A percentile compares a stretch with the other conserved stretches of the same genome.
phyloP scores from a whole-genome alignment of 306 rosid genomes.

The Prosopis cineraria region DNA sequence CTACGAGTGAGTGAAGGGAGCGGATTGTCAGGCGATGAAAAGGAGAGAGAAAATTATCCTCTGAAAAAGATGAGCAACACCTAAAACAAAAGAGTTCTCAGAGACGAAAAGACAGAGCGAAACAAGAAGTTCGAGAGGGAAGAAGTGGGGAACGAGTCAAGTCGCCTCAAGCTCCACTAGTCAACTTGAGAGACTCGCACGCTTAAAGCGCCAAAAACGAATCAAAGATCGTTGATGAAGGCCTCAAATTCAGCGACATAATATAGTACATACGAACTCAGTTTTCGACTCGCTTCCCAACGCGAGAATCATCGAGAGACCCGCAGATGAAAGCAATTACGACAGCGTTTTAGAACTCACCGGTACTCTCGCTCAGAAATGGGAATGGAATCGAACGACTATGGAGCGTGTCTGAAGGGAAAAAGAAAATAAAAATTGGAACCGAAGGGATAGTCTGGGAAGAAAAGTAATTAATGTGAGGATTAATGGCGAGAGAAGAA shows the following conservation, averaged over 20 bases:
- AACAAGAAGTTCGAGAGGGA: not conserved
- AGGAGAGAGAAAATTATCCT: not conserved
- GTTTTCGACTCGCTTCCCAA: conserved; percentile 2
- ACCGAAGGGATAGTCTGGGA: not conserved
- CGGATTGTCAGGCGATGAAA: not conserved
- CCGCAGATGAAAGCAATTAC: conserved; percentile 9
- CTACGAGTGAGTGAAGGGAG: not conserved
- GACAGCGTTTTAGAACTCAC: conserved; percentile 16
- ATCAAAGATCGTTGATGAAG: not conserved
- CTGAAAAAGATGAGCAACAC: conserved; percentile 17
- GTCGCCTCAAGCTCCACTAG: conserved; percentile 34
- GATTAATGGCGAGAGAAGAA: not conserved
- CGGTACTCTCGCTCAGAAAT: not conserved
- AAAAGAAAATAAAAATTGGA: not conserved
- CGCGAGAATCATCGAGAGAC: not conserved
- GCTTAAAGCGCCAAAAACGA: conserved; percentile 2
- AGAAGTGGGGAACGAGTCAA: conserved; percentile 15
- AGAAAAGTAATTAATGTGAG: not conserved
- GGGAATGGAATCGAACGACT: not conserved
- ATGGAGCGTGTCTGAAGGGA: not conserved
- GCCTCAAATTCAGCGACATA: conserved; percentile 10
- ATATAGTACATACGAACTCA: not conserved
- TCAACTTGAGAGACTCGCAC: conserved; percentile 36
- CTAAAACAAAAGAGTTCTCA: conserved; percentile 21
- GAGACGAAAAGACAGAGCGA: conserved; percentile 3